Evolutionary conservation across 75 land plant species (phyloP).

Genomic region (Picea glauca): DNA sequence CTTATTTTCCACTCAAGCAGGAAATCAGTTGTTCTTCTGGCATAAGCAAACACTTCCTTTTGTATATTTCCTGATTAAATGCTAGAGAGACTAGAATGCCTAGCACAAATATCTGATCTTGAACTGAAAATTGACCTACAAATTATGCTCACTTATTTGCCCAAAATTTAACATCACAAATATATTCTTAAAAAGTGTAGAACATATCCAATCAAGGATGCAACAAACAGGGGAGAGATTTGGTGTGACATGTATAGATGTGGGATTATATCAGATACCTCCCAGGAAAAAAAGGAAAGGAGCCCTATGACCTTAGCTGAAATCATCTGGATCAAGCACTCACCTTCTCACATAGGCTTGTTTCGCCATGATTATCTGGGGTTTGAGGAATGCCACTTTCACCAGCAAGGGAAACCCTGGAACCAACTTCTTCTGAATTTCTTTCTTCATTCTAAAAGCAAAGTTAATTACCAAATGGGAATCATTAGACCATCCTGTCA

Average conservation of each 20-base stretch:
- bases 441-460: conserved; percentile 1
- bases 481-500: background rate
- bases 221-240: background rate
- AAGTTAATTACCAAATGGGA: background rate
- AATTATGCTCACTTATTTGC: background rate
- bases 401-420: background rate
- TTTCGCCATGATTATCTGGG: background rate
- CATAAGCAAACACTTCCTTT: background rate
- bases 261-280: background rate
- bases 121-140: background rate
- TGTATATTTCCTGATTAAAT: background rate
- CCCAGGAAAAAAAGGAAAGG: background rate
- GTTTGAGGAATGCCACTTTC: background rate
- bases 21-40: background rate
- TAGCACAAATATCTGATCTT: background rate
- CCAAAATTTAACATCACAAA: background rate
- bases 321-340: conserved; percentile 3
- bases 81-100: background rate
- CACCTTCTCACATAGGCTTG: conserved; percentile 27
- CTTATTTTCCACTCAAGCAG: background rate
- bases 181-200: background rate
- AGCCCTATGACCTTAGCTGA: background rate
- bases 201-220: background rate
- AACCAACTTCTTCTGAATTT: background rate
- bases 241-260: background rate